Evolutionary conservation across 1,139 yeast species (phyloP), one percentile per base, ranked within the genome.

Genomic region (Candida buenavistaensis): DNA sequence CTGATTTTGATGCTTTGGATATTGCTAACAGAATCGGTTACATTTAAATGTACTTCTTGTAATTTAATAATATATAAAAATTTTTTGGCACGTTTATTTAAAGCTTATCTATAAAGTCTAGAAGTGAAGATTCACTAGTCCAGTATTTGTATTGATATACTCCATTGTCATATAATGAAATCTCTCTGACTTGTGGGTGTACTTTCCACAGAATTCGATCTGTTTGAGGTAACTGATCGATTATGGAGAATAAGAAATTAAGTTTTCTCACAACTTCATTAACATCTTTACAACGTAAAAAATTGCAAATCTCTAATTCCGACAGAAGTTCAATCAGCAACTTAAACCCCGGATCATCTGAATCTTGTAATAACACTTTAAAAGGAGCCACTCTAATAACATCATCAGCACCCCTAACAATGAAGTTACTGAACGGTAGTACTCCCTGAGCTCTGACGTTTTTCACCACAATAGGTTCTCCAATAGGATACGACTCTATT

Each of bases 1-100:
- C 97, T 70, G 98, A 94, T 76, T 87, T 84, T 80, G 99, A 92
- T 78, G 98, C 98, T 72, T 86, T 94, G 72, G 99, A 92, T 73
- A 90, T 92, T 74, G 99, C 98, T 72, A 90, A 90, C 96, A 89
- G 94, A 80, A 92, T 90, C 68, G 97, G 97, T 78, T 89, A 89
- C 92, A 84, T 88, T 72, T 88, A 80, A 41, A 20, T 30, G 5
- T 23, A 21, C 24, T 22, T 32, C 35, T 26, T 32, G 35, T 32
- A 32, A 26, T 27, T 28, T 32, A 32, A 28, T 32, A 10, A 27
- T 27, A 23, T 19, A 30, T 24, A 12, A n/a, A n/a, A n/a, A n/a
- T n/a, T 34, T 17, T 30, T 17, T 19, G 33, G 33, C 33, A 22
- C 32, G n/a, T 20, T 12, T 28, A 17, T 17, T 17, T 6, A 17